Base-by-base conservation (phyloP, 176 grass and related monocot species). In the Bothriochloa decipiens region DNA sequence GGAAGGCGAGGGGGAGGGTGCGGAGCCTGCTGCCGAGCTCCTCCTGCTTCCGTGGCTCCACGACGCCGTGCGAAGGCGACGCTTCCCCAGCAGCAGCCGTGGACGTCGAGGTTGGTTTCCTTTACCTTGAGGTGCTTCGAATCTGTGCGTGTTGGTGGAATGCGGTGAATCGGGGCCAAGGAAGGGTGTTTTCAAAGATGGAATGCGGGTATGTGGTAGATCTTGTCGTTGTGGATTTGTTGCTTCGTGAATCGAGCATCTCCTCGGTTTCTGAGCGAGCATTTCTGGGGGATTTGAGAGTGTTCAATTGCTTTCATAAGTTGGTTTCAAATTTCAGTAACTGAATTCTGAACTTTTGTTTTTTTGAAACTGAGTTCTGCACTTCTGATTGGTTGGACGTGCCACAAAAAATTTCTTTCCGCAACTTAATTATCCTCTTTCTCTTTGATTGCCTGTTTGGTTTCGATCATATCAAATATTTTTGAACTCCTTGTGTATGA, bases 11-110 rank as follows among this genome's bases (percentile, higher is more conserved):
- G 42, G 11, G 81, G 67, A 67, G 58, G 6, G 86, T 71, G 37
- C 72, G 81, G 75, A 70, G 47, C 72, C 72, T 77, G 61, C 37
- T 91, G 62, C 82, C 85, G 46, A 84, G 83, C 82, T 96, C 90
- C 50, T 87, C 93, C 58, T 99, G 97, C 93, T 96, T 99, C 66
- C 69, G 89, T 32, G 88, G 91, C 27, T 39, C 83, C 70, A 20
- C 76, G 37, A 61, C 82, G 50, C n/a, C 83, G 40, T 22, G 47
- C n/a, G 84, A 83, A 1, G 36, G 37, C n/a, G 88, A 83, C 6
- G 22, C 36, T 39, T 23, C 84, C 15, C 84, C 85, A 6, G 42
- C 42, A 33, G 17, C 81, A 22, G 22, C 74, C 13, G 29, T 57
- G 16, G 49, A 18, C 41, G 75, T 52, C n/a, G 61, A 87, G 89